Conservation (phyloP, 2,329 filamentous ascomycete species). For the Verticillium alfalfae region DNA sequence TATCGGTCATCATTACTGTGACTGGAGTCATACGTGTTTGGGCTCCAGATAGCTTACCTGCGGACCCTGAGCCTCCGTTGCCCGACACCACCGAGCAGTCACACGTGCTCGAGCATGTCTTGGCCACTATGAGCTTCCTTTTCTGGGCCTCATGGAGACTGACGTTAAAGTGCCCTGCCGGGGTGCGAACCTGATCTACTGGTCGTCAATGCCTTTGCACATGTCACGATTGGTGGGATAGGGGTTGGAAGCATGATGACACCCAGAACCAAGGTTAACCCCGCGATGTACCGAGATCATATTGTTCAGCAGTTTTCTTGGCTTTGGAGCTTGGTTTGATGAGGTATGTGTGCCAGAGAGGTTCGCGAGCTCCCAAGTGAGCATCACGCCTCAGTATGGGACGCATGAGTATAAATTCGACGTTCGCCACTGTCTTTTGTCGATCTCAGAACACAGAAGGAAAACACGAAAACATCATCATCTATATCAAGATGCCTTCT, state of each 20-base stretch:
- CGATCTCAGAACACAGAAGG: background rate
- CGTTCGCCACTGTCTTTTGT: background rate
- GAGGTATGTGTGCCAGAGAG: background rate
- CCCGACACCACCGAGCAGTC: background rate
- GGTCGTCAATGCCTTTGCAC: background rate
- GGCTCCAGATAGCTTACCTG: background rate
- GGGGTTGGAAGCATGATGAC: background rate
- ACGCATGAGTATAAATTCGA: background rate
- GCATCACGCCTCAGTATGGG: background rate
- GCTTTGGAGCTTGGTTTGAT: background rate
- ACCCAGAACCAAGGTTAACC: background rate
- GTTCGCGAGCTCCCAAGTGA: background rate
- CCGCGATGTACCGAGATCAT: background rate
- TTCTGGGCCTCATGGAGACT: background rate
- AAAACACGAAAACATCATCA: background rate
- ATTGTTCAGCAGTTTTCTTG: background rate
- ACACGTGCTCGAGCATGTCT: background rate
- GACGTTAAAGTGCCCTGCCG: background rate
- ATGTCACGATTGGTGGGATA: background rate
- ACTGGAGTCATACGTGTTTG: background rate
- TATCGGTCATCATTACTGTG: background rate
- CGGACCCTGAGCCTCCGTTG: background rate
- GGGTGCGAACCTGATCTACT: background rate
- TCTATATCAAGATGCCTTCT: background rate
- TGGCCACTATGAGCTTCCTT: background rate